phyloP scores from a whole-genome alignment of 768 basidiomycete species.

The Podaxis mareebaensis region DNA sequence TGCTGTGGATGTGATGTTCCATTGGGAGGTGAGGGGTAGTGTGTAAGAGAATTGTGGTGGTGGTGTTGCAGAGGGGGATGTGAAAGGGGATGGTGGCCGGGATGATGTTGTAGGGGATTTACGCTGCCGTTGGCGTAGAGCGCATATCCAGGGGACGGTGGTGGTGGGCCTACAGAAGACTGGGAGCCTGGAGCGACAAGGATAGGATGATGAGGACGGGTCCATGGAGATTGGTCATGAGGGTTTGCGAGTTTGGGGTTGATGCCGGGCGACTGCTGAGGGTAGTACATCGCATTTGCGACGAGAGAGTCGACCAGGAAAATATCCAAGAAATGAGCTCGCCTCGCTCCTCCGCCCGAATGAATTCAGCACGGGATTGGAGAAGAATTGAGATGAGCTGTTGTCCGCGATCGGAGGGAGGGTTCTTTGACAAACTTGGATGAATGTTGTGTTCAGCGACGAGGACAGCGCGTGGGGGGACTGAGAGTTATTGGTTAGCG shows the following conservation, averaged over 20 bases:
- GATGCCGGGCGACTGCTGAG: slow-evolving; percentile 82
- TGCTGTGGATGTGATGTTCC: slow-evolving; percentile 62
- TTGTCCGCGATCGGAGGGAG: slow-evolving; percentile 3
- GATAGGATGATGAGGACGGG: slow-evolving; percentile 56
- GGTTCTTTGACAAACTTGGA: background rate
- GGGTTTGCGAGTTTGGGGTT: slow-evolving; percentile 73
- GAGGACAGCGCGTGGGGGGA: background rate
- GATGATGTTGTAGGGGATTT: slow-evolving; percentile 63
- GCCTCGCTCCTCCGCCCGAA: slow-evolving; percentile 3
- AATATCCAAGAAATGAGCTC: slow-evolving; percentile 16
- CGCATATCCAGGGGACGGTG: slow-evolving; percentile 73
- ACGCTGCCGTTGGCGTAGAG: slow-evolving; percentile 73
- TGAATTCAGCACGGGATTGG: background rate
- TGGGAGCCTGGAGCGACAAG: slow-evolving; percentile 50
- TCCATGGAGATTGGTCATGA: slow-evolving; percentile 78
- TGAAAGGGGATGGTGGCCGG: slow-evolving; percentile 54
- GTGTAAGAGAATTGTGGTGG: slow-evolving; percentile 78
- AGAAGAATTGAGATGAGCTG: background rate
- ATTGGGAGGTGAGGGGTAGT: slow-evolving; percentile 79
- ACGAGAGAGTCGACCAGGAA: slow-evolving; percentile 8
- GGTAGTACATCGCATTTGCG: slow-evolving; percentile 75
- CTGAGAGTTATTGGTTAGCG: background rate
- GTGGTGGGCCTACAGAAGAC: slow-evolving; percentile 61
- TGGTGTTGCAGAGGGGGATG: slow-evolving; percentile 64
- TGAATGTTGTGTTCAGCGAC: background rate